Evolutionary conservation across 2,329 filamentous ascomycete species (phyloP).

Genomic region (Neonectria ditissima): DNA sequence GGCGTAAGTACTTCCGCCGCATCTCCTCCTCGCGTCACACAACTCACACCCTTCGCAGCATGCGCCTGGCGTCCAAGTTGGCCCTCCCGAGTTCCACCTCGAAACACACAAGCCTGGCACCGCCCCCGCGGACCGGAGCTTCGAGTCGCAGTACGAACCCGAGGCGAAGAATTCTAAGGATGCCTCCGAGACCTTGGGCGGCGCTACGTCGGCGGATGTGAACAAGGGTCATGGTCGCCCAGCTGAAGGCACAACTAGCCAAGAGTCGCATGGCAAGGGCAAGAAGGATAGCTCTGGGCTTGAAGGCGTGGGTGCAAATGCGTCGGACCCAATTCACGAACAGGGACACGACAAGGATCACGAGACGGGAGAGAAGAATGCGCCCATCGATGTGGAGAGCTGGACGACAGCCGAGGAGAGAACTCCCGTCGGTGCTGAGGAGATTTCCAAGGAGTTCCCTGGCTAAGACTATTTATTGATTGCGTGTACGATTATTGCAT

Average conservation of each 20-base stretch:
- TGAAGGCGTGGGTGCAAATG: conserved; percentile 53
- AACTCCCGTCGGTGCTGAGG: conserved; percentile 35
- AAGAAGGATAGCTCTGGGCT: conserved; percentile 55
- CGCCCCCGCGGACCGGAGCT: conserved; percentile 63
- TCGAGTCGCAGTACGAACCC: conserved; percentile 52
- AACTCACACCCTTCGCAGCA: conserved; percentile 61
- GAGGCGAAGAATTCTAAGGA: conserved; percentile 47
- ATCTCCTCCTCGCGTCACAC: background rate
- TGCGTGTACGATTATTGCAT: background rate
- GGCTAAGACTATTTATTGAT: background rate
- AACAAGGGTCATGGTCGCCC: conserved; percentile 59
- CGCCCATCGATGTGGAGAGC: conserved; percentile 33
- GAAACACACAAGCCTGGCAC: conserved; percentile 71
- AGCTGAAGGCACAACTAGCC: conserved; percentile 54
- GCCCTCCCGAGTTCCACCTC: conserved; percentile 73
- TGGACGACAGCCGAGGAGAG: conserved; percentile 40
- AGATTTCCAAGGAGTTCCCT: conserved; percentile 40
- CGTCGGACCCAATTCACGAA: conserved; percentile 44
- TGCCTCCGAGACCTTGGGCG: conserved; percentile 55
- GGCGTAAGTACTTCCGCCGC: conserved; percentile 59
- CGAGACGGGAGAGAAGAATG: conserved; percentile 36
- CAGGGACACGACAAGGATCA: conserved; percentile 48
- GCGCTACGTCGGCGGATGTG: conserved; percentile 59
- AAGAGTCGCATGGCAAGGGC: conserved; percentile 54
- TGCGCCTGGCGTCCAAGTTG: conserved; percentile 69